phyloP scores from a whole-genome alignment of 108 stramenopile species.

The Nitzschia putrida region DNA sequence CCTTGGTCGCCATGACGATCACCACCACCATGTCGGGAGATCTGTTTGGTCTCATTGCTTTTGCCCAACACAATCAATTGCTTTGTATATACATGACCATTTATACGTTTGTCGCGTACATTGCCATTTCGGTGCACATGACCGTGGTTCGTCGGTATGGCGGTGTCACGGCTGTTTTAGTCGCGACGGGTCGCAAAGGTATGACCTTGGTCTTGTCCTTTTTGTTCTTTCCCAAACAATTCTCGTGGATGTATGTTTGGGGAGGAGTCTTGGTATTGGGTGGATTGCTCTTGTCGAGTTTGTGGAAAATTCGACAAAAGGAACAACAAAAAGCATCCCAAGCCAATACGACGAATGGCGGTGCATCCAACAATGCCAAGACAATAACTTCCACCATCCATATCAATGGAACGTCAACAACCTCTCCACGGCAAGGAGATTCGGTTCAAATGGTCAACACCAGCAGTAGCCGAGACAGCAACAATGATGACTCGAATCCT shows the following conservation, averaged over 20 bases:
- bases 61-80: slow-evolving; percentile 49
- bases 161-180: slow-evolving; percentile 88
- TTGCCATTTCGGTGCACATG: slow-evolving; percentile 93
- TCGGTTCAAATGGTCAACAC: too few relatives aligned
- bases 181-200: slow-evolving; percentile 92
- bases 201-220: slow-evolving; percentile 89
- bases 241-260: slow-evolving; percentile 83
- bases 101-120: slow-evolving; percentile 88
- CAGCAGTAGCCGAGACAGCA: too few relatives aligned
- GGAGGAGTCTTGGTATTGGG: slow-evolving; percentile 89
- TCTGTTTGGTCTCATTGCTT: slow-evolving; percentile 68
- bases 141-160: slow-evolving; percentile 90
- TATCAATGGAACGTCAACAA: too few relatives aligned
- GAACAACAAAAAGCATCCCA: slow-evolving; percentile 6
- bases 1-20: slow-evolving; percentile 81
- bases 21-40: slow-evolving; percentile 86
- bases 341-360: not conserved
- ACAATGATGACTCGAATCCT: too few relatives aligned
- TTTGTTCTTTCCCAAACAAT: slow-evolving; percentile 90
- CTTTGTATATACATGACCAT: slow-evolving; percentile 55
- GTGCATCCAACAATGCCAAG: not conserved
- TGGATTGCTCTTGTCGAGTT: slow-evolving; percentile 74
- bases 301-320: slow-evolving; percentile 60
- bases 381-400: too few relatives aligned
- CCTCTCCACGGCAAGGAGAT: too few relatives aligned